These are phyloP conservation scores for Caloboletus firmus DNA, from an alignment of 1,284 basidiomycete species.

Conservation along the genomic window DNA sequence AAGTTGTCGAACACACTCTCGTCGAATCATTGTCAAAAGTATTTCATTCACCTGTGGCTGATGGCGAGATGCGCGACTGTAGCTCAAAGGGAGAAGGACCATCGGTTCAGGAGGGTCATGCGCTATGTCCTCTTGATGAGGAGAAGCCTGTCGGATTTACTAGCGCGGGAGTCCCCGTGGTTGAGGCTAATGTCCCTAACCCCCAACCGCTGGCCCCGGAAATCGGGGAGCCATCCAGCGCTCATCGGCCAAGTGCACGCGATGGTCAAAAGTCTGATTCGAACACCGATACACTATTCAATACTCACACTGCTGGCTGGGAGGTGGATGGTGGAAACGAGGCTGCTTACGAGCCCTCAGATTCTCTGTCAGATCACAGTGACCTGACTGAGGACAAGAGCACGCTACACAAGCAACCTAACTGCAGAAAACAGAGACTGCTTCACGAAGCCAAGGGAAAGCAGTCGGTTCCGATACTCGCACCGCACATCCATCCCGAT, in stretches of 20 bases:
- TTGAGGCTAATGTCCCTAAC: slow-evolving; percentile 76
- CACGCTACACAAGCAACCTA: slow-evolving; percentile 49
- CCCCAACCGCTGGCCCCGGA: slow-evolving; percentile 34
- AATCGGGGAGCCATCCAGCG: slow-evolving; percentile 39
- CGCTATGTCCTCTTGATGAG: slow-evolving; percentile 54
- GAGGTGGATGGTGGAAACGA: slow-evolving; percentile 43
- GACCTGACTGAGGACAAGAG: slow-evolving; percentile 53
- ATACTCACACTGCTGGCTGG: slow-evolving; percentile 42
- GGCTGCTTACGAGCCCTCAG: slow-evolving; percentile 48
- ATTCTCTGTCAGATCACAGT: slow-evolving; percentile 43
- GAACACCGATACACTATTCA: slow-evolving; percentile 11
- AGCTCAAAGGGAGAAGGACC: slow-evolving; percentile 30
- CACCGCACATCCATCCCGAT: slow-evolving; percentile 72
- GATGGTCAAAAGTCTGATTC: slow-evolving; percentile 23
- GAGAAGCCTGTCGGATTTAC: slow-evolving; percentile 59
- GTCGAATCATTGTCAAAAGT: slow-evolving; percentile 39
- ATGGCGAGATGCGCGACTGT: slow-evolving; percentile 1
- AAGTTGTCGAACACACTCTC: slow-evolving; percentile 42
- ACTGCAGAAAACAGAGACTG: slow-evolving; percentile 61
- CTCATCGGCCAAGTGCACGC: slow-evolving; percentile 22
- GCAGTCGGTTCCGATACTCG: slow-evolving; percentile 60
- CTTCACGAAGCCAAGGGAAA: slow-evolving; percentile 55
- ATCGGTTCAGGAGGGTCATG: slow-evolving; percentile 50
- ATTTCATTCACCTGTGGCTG: slow-evolving; percentile 35
- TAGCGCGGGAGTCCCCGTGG: slow-evolving; percentile 64